Percentiles rank a stretch among this genome's conserved stretches.
Conservation (phyloP, 768 basidiomycete genomes). For the Mycena rosella region DNA sequence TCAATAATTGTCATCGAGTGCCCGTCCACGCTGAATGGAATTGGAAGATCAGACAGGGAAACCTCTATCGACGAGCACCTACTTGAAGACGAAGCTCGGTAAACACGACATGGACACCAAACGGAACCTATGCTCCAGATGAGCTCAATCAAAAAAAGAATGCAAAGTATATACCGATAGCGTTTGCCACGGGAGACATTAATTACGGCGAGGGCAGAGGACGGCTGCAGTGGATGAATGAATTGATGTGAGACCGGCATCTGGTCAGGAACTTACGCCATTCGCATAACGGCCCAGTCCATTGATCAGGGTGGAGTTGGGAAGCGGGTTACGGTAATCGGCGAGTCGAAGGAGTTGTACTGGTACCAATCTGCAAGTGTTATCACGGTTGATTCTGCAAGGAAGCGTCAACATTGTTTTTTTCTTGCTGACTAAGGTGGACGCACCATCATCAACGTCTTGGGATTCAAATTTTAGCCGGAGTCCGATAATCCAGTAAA, state of each 20-base stretch:
- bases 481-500: not conserved
- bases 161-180: not conserved
- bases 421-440: slow-evolving; percentile 31
- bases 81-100: slow-evolving; percentile 56
- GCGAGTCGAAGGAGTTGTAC: not conserved
- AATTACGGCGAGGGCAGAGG: slow-evolving; percentile 52
- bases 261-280: slow-evolving; percentile 36
- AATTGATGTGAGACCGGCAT: not conserved
- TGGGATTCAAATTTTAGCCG: not conserved
- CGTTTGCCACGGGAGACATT: slow-evolving; percentile 44
- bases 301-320: slow-evolving; percentile 49
- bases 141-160: not conserved
- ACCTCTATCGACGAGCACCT: not conserved
- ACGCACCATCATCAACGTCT: slow-evolving; percentile 22
- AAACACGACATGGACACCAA: slow-evolving; percentile 61
- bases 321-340: not conserved
- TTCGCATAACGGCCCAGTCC: slow-evolving; percentile 60
- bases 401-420: too few relatives aligned
- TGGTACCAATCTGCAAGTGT: slow-evolving; percentile 52
- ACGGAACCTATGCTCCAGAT: slow-evolving; percentile 50
- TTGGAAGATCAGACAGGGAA: not conserved
- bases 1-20: slow-evolving; percentile 48
- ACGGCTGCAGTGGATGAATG: slow-evolving; percentile 34
- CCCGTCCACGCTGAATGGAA: slow-evolving; percentile 53
- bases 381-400: slow-evolving; percentile 49